phyloP scores from a whole-genome alignment of 2,329 filamentous ascomycete species.

The Elsinoe fawcettii region DNA sequence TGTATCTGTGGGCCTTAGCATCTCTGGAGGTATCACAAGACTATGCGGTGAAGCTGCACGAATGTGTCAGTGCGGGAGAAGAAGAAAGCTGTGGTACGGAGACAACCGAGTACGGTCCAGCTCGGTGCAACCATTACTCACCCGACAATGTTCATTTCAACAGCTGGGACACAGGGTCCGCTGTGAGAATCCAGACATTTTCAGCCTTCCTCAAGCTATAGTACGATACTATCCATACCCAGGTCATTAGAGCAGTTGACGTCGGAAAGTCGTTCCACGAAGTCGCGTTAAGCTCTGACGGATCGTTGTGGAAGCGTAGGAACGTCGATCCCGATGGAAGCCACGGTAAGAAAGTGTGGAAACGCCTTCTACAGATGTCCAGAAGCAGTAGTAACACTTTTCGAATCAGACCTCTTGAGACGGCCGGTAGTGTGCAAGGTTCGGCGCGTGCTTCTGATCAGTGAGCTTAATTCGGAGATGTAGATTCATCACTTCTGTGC shows the following conservation, averaged over 20 bases:
- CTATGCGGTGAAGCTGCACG: conserved; percentile 10
- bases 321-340: conserved; percentile 6
- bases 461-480: background rate
- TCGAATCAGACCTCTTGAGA: conserved; percentile 2
- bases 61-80: background rate
- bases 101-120: background rate
- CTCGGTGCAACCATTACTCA: background rate
- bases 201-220: too few species aligned
- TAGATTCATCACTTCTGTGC: background rate
- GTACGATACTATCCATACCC: background rate
- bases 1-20: background rate
- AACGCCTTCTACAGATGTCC: background rate
- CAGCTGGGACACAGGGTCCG: too few species aligned
- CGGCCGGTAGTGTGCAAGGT: background rate
- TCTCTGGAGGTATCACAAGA: background rate
- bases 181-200: too few species aligned
- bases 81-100: background rate
- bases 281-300: conserved; percentile 5
- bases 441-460: conserved; percentile 2
- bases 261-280: conserved; percentile 2
- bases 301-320: conserved; percentile 4
- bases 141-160: background rate
- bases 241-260: background rate
- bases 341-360: background rate
- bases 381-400: conserved; percentile 7